Percentiles rank a stretch among this genome's conserved stretches.
Conservation (phyloP, 768 basidiomycete species). For the Phaeolepiota aurea region DNA sequence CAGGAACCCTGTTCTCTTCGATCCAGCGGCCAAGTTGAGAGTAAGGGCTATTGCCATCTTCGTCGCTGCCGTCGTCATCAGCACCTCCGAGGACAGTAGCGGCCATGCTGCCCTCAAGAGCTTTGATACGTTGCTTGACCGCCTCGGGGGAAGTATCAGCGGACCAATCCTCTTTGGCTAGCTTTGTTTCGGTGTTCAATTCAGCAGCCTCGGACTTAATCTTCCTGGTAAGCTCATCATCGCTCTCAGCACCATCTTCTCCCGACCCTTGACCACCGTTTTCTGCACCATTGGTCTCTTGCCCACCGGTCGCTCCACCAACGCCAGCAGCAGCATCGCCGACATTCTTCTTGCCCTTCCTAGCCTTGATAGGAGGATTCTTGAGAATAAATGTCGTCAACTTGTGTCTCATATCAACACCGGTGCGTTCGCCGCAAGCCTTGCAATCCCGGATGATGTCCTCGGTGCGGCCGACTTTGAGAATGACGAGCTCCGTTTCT, state of each 20-base stretch:
- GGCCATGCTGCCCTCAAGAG: conserved; percentile 54
- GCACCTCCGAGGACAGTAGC: conserved; percentile 46
- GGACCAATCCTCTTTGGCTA: conserved; percentile 78
- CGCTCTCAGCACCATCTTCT: conserved; percentile 61
- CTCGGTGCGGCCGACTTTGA: conserved; percentile 73
- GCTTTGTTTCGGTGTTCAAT: conserved; percentile 51
- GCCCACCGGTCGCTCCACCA: conserved; percentile 34
- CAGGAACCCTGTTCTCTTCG: conserved; percentile 68
- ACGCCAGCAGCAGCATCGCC: conserved; percentile 40
- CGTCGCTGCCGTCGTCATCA: conserved; percentile 88
- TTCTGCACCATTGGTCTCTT: conserved; percentile 23
- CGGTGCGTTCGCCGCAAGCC: conserved; percentile 90
- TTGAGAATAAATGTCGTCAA: conserved; percentile 93
- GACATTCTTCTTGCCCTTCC: conserved; percentile 59
- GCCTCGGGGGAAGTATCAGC: conserved; percentile 89
- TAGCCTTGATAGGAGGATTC: conserved; percentile 89
- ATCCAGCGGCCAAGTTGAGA: conserved; percentile 78
- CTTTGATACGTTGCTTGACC: conserved; percentile 73
- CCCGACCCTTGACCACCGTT: conserved; percentile 33
- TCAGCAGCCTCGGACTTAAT: conserved; percentile 87
- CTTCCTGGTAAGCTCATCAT: conserved; percentile 83
- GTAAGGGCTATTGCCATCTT: conserved; percentile 83
- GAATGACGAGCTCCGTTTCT: conserved; percentile 91
- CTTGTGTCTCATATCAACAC: conserved; percentile 94
- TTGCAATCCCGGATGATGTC: conserved; percentile 95